Evolutionary conservation across 257 asterid species (phyloP).

Genomic region (Nicotiana otophora): DNA sequence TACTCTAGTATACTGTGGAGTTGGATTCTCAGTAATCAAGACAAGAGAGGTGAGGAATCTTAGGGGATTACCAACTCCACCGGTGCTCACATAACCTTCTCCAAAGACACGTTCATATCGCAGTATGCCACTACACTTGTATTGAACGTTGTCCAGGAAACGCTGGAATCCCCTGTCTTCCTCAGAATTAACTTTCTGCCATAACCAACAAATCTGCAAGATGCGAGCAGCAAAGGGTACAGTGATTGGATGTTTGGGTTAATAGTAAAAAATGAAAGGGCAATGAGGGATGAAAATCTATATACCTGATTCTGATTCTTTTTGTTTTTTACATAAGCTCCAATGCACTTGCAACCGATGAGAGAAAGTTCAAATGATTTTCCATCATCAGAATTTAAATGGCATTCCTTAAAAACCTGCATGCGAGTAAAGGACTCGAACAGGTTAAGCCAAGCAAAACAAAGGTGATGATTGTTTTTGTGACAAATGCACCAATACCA

Average conservation of each 20-base stretch:
- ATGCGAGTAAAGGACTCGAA: background rate
- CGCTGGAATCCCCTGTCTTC: conserved; percentile 83
- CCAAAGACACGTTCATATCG: conserved; percentile 97
- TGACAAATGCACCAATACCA: background rate
- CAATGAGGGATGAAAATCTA: background rate
- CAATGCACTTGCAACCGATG: conserved; percentile 80
- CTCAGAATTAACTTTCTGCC: conserved; percentile 80
- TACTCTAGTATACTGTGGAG: background rate
- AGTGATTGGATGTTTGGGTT: background rate
- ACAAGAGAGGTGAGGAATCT: background rate
- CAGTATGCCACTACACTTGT: conserved; percentile 77
- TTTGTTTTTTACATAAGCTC: conserved; percentile 83
- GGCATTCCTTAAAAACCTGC: conserved; percentile 77
- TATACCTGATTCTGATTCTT: conserved; percentile 90
- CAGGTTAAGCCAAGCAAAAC: background rate
- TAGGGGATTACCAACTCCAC: conserved; percentile 65
- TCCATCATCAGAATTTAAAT: conserved; percentile 40
- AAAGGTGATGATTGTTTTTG: background rate
- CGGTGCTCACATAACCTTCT: conserved; percentile 92
- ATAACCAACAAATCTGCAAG: conserved; percentile 86
- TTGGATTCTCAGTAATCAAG: background rate
- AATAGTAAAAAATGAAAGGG: background rate
- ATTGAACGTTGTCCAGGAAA: conserved; percentile 89
- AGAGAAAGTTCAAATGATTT: conserved; percentile 68
- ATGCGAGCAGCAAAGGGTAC: conserved; percentile 8